phyloP scores from a whole-genome alignment of 805 yeast species.

The Saturnispora zaruensis region DNA sequence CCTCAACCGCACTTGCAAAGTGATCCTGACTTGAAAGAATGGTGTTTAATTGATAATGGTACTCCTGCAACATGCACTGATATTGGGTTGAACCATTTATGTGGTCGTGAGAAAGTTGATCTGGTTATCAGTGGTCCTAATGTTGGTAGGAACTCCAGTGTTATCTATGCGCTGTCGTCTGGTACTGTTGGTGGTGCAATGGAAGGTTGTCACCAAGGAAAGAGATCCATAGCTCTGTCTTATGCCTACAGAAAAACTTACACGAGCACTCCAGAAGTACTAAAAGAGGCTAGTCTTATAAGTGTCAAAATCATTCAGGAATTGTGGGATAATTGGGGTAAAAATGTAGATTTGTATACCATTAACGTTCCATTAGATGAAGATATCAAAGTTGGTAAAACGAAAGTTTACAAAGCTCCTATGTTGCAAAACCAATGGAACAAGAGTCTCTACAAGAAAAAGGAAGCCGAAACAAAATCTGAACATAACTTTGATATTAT shows the following conservation, averaged over 20 bases:
- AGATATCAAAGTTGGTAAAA: conserved; percentile 40
- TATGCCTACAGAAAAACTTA: conserved; percentile 61
- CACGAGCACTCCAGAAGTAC: conserved; percentile 39
- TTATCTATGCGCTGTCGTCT: conserved; percentile 79
- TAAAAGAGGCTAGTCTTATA: conserved; percentile 58
- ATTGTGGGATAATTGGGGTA: conserved; percentile 51
- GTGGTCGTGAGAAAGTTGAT: conserved; percentile 54
- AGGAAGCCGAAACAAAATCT: conserved; percentile 10
- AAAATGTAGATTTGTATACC: conserved; percentile 61
- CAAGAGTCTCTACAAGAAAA: conserved; percentile 18
- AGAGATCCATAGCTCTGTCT: conserved; percentile 70
- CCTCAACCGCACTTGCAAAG: conserved; percentile 36
- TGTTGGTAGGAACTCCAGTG: conserved; percentile 87
- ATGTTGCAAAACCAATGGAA: conserved; percentile 76
- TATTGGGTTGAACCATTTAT: conserved; percentile 72
- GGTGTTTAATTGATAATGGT: conserved; percentile 74
- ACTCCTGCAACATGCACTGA: conserved; percentile 97
- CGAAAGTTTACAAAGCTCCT: conserved; percentile 68
- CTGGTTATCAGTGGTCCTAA: conserved; percentile 92
- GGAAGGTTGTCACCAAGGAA: conserved; percentile 76
- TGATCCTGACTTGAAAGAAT: conserved; percentile 51
- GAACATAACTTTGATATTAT: conserved; percentile 34
- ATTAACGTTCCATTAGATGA: conserved; percentile 73
- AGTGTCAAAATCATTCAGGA: conserved; percentile 57
- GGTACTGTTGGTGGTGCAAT: conserved; percentile 97